These are phyloP conservation scores for Colletotrichum sansevieriae DNA, from an alignment of 2,329 filamentous ascomycete species.

Conservation along the genomic window DNA sequence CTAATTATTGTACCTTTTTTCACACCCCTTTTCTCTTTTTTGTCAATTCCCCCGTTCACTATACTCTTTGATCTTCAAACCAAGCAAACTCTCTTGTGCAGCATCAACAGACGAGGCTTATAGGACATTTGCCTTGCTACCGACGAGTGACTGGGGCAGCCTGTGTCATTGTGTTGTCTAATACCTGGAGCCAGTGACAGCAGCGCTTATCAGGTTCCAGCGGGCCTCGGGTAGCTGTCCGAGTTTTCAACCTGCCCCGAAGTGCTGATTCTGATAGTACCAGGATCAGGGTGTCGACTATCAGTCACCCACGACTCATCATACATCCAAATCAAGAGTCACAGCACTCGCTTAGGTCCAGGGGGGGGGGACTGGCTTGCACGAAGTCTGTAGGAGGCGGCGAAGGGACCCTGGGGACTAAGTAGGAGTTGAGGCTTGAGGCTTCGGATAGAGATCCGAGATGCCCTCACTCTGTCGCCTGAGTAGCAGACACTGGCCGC, in stretches of 20 bases:
- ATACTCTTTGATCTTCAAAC: background rate
- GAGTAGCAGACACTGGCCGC: constrained; percentile 16
- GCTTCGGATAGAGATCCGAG: constrained; percentile 18
- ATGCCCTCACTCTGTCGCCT: constrained; percentile 25
- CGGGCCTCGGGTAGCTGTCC: constrained; percentile 33
- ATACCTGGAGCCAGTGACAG: constrained; percentile 17
- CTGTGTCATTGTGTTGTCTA: constrained; percentile 14
- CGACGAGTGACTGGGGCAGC: background rate
- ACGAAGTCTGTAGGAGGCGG: constrained; percentile 15
- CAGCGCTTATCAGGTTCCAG: constrained; percentile 36
- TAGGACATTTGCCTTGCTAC: constrained; percentile 8
- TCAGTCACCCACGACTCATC: constrained; percentile 36
- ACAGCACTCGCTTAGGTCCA: constrained; percentile 32
- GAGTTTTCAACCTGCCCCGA: constrained; percentile 31
- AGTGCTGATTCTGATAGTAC: constrained; percentile 28
- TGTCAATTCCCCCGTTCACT: background rate
- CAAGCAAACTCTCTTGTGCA: background rate
- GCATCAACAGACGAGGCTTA: background rate
- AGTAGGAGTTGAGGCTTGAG: constrained; percentile 3
- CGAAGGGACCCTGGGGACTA: background rate
- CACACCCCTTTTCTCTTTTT: constrained; percentile 1
- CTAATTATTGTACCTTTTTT: too few species aligned
- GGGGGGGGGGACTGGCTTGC: constrained; percentile 14
- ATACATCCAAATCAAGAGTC: constrained; percentile 23
- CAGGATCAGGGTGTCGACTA: constrained; percentile 27